phyloP scores from a whole-genome alignment of 1,284 basidiomycete species.

The Ceratobasidium theobromae region DNA sequence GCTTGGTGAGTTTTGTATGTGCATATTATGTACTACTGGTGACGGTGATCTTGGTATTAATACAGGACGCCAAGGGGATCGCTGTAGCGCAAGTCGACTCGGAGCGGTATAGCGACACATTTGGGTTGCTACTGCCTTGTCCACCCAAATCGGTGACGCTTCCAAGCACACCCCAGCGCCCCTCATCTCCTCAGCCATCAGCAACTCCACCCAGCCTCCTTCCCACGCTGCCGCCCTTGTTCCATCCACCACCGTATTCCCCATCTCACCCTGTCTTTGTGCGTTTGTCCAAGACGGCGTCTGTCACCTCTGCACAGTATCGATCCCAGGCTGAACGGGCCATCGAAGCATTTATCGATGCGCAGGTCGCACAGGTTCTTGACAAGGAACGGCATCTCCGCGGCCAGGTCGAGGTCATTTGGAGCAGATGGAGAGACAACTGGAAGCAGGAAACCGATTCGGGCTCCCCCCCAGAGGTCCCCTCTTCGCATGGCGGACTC shows the following conservation, averaged over 20 bases:
- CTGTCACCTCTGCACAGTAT: slow-evolving; percentile 55
- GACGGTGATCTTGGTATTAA: slow-evolving; percentile 1
- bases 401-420: slow-evolving; percentile 61
- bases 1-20: slow-evolving; percentile 51
- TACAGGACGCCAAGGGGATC: slow-evolving; percentile 33
- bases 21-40: no score
- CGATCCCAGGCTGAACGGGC: slow-evolving; percentile 61
- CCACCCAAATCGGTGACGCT: slow-evolving; percentile 2
- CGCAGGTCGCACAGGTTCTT: slow-evolving; percentile 60
- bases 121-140: slow-evolving; percentile 32
- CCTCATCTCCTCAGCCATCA: slow-evolving; percentile 42
- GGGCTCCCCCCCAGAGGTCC: slow-evolving; percentile 14
- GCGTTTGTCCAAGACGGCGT: slow-evolving; percentile 61
- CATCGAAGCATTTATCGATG: slow-evolving; percentile 55
- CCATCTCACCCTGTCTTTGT: slow-evolving; percentile 70
- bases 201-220: slow-evolving; percentile 48
- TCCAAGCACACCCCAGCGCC: slow-evolving; percentile 35
- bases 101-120: slow-evolving; percentile 23
- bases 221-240: slow-evolving; percentile 55
- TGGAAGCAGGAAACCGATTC: slow-evolving; percentile 45
- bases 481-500: neutral
- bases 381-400: slow-evolving; percentile 57
- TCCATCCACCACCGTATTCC: slow-evolving; percentile 73
- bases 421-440: slow-evolving; percentile 59
- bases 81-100: slow-evolving; percentile 9